A percentile compares a stretch with the other conserved stretches of the same genome.
phyloP scores from a whole-genome alignment of 495 filamentous ascomycete genomes.

The Trichocladium antarcticum region DNA sequence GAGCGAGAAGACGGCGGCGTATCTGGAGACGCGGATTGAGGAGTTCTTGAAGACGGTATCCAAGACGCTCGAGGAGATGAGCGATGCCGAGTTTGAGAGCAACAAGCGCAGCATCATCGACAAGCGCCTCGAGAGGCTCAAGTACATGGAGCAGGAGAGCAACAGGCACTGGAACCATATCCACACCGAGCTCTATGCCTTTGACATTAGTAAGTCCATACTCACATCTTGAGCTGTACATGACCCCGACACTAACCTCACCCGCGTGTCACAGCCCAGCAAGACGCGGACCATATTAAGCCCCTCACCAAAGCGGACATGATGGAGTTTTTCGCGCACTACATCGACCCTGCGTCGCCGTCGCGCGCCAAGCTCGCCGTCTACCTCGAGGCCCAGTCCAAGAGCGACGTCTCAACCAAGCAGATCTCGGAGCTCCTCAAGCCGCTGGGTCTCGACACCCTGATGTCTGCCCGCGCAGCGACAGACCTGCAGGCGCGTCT shows the following conservation, averaged over 20 bases:
- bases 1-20: constrained; percentile 72
- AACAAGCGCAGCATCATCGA: constrained; percentile 86
- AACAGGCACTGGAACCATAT: constrained; percentile 76
- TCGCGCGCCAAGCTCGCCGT: constrained; percentile 69
- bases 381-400: constrained; percentile 66
- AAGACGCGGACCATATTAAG: constrained; percentile 65
- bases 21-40: constrained; percentile 81
- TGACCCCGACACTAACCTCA: too few relatives aligned
- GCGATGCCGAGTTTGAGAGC: constrained; percentile 72
- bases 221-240: constrained; percentile 4
- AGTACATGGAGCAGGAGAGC: constrained; percentile 81
- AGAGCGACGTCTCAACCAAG: constrained; percentile 35
- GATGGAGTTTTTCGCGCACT: constrained; percentile 64
- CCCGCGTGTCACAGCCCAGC: constrained; percentile 45
- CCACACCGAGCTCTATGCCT: constrained; percentile 77
- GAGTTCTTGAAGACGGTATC: constrained; percentile 60
- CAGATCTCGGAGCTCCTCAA: constrained; percentile 46
- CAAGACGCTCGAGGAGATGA: constrained; percentile 60
- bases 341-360: constrained; percentile 62
- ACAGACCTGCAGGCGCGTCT: constrained; percentile 26
- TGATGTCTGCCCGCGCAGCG: constrained; percentile 16
- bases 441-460: constrained; percentile 17
- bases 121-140: constrained; percentile 81
- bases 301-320: constrained; percentile 67
- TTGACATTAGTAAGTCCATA: constrained; percentile 57